A percentile compares a stretch with the other conserved stretches of the same genome.
These are phyloP conservation scores for Heliocybe sulcata DNA, from an alignment of 1,284 basidiomycete species.

Conservation along the genomic window DNA sequence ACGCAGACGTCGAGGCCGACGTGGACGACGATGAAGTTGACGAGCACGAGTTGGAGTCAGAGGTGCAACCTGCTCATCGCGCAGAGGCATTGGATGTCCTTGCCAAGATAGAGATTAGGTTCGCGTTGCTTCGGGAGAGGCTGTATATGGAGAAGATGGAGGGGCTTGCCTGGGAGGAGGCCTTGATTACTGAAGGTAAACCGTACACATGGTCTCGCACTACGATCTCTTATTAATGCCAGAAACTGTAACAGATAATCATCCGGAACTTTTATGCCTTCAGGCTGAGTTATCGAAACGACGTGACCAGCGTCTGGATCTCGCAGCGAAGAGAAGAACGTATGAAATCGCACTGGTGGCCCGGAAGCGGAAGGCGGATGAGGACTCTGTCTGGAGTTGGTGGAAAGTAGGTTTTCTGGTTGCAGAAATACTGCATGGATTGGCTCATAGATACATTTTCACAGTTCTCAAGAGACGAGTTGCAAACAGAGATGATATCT, in stretches of 20 bases:
- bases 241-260: conserved; percentile 42
- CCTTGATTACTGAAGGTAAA: conserved; percentile 57
- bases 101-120: conserved; percentile 73
- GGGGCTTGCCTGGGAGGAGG: conserved; percentile 68
- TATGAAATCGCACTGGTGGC: conserved; percentile 53
- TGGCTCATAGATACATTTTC: not conserved
- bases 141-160: conserved; percentile 83
- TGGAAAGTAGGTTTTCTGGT: conserved; percentile 53
- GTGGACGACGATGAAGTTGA: conserved; percentile 26
- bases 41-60: conserved; percentile 42
- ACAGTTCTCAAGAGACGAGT: conserved; percentile 58
- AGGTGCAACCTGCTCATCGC: conserved; percentile 67
- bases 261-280: conserved; percentile 79
- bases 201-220: conserved; percentile 11
- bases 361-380: conserved; percentile 52
- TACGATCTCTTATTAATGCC: not conserved
- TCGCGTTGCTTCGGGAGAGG: conserved; percentile 64
- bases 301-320: conserved; percentile 65
- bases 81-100: conserved; percentile 75
- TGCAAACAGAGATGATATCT: conserved; percentile 79
- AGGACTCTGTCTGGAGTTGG: conserved; percentile 66
- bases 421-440: not conserved
- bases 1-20: conserved; percentile 31
- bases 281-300: conserved; percentile 67
- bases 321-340: conserved; percentile 62